phyloP scores from a whole-genome alignment of 306 rosid species.

The Sindora glabra region DNA sequence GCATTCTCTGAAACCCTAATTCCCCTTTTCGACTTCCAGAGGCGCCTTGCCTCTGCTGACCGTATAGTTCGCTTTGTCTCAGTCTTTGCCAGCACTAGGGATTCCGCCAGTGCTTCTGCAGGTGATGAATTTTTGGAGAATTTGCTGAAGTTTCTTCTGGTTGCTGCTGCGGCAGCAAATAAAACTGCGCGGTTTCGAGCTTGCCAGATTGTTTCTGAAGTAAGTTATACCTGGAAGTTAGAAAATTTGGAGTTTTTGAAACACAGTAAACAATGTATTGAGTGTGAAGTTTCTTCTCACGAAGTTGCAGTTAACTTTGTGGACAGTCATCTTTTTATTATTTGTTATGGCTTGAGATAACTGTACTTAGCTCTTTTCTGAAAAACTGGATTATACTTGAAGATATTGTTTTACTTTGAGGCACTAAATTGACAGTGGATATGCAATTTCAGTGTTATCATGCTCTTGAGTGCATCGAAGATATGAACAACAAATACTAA shows the following conservation, averaged over 20 bases:
- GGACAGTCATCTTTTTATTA: neutral
- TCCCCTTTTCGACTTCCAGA: conserved; percentile 62
- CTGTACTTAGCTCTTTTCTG: too few relatives aligned
- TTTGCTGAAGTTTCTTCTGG: conserved; percentile 64
- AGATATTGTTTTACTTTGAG: neutral
- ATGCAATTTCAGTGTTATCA: neutral
- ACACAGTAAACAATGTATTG: too few relatives aligned
- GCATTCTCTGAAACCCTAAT: conserved; percentile 55
- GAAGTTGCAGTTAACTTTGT: neutral
- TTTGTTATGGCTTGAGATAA: too few relatives aligned
- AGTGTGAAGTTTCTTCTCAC: neutral
- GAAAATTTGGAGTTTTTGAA: neutral
- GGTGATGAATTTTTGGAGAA: conserved; percentile 54
- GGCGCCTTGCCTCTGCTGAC: conserved; percentile 58
- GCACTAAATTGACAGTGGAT: neutral
- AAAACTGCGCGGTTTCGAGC: conserved; percentile 73
- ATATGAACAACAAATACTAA: too few relatives aligned
- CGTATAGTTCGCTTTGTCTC: conserved; percentile 71
- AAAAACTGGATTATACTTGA: neutral
- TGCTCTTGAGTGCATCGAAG: neutral
- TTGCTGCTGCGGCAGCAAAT: conserved; percentile 37
- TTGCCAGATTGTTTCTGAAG: conserved; percentile 91
- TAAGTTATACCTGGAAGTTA: neutral
- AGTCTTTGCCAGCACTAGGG: conserved; percentile 35
- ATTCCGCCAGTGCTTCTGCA: conserved; percentile 17